Conservation (phyloP, 495 filamentous ascomycete species). For the Xanthoparmelia taractica region DNA sequence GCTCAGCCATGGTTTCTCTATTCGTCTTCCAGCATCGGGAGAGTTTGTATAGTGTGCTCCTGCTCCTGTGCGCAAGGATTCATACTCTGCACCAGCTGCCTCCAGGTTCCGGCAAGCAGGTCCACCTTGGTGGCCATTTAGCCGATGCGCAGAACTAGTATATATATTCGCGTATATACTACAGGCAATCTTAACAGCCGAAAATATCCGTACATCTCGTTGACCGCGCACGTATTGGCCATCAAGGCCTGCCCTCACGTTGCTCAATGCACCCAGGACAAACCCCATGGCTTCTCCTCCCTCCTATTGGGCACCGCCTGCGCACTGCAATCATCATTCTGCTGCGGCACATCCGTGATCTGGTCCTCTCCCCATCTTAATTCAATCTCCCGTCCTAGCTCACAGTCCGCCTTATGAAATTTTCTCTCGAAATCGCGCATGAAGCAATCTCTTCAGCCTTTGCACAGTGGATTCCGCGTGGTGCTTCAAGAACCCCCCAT, state of each 20-base stretch:
- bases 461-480: neutral
- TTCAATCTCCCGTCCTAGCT: neutral
- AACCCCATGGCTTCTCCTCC: neutral
- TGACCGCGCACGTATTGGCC: neutral
- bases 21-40: too few relatives aligned
- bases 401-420: neutral
- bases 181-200: too few relatives aligned
- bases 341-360: neutral
- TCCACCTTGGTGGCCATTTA: too few relatives aligned
- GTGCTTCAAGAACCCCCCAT: neutral
- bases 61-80: too few relatives aligned
- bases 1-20: too few relatives aligned
- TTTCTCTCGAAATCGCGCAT: neutral
- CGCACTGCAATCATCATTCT: neutral
- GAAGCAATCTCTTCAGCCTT: neutral
- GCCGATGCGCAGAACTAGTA: too few relatives aligned
- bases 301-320: neutral
- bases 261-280: neutral
- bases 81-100: too few relatives aligned
- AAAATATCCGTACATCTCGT: neutral
- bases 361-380: neutral
- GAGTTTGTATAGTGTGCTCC: too few relatives aligned
- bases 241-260: neutral
- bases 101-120: too few relatives aligned
- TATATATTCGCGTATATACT: too few relatives aligned